phyloP scores from a whole-genome alignment of 2,329 filamentous ascomycete species.

The Magnaporthiopsis rhizophila region DNA sequence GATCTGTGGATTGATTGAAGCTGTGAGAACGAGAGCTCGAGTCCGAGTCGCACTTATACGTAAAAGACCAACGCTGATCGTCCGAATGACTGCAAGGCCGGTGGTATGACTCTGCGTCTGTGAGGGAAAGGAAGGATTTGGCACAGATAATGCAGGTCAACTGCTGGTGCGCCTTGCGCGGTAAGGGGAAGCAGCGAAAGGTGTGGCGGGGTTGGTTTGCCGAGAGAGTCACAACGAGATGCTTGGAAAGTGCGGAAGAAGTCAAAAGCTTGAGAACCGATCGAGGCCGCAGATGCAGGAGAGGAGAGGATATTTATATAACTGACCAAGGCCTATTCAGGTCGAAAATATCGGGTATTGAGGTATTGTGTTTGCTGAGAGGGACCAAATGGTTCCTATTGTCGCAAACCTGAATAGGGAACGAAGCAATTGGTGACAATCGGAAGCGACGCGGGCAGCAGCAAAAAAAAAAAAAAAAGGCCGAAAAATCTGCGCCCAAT shows the following conservation, averaged over 20 bases:
- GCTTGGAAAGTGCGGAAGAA: not conserved
- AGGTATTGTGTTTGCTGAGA: not conserved
- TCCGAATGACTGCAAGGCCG: not conserved
- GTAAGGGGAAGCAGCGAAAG: not conserved
- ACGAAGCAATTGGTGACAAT: not conserved
- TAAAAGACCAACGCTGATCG: not conserved
- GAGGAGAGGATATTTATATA: not conserved
- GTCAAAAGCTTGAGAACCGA: not conserved
- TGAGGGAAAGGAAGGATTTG: not conserved
- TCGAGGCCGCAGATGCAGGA: not conserved
- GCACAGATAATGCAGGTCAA: not conserved
- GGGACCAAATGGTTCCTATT: not conserved
- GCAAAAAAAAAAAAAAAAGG: not conserved
- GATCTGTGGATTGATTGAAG: not conserved
- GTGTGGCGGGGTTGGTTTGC: not conserved
- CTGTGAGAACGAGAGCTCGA: not conserved
- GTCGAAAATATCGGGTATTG: not conserved
- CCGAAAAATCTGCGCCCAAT: constrained; percentile 6
- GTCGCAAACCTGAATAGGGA: not conserved
- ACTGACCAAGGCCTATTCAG: not conserved
- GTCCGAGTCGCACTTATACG: not conserved
- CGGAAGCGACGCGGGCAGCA: not conserved
- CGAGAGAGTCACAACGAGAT: not conserved
- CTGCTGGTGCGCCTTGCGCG: not conserved
- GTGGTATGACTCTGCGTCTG: not conserved